Base-by-base conservation (phyloP, 768 basidiomycete species). In the Phaeolepiota aurea region DNA sequence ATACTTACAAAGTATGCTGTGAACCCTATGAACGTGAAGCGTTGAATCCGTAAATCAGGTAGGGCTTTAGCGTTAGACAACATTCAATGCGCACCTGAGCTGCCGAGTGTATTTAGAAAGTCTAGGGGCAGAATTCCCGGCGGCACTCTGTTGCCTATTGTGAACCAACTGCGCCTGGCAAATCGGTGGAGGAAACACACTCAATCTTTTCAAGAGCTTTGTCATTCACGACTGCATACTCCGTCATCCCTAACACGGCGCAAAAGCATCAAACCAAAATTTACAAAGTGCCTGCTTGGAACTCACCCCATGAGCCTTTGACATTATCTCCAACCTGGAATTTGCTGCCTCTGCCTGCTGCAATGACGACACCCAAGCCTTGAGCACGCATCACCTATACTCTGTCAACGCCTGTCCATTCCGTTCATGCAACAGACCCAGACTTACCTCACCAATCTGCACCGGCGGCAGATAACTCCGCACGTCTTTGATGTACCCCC, bases 1-100 rank as follows among this genome's bases (percentile, higher is more conserved):
- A 20, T 25, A 2, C 77, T 41, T 52, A 90, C 90, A 47, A 92
- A 88, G 59, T 92, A 96, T 3, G 92, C 92, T 3, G 92, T 94
- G 55, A 91, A 52, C 5, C 87, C 87, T 85, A 52, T 45, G 16
- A 34, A 11, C 7, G 13, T 5, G 5, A 5, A 43, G 18, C 37
- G 37, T 10, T 23, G 35, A 12, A 40, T 35, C 10, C 35, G 5
- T 16, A 37, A 20, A 20, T 15, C 14, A 14, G 5, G 35, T 10
- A n/a, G 12, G n/a, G n/a, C n/a, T n/a, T n/a, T n/a, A n/a, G n/a
- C n/a, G n/a, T n/a, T n/a, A n/a, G n/a, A n/a, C n/a, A n/a, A n/a
- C 7, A 28, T 28, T 28, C 25, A 28, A 28, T n/a, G 51, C 74
- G 20, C 48, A 86, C 87, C 89, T 9, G 79, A 69, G 33, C 57